Base-by-base conservation (phyloP, 495 filamentous ascomycete species). In the Cercophora samala region DNA sequence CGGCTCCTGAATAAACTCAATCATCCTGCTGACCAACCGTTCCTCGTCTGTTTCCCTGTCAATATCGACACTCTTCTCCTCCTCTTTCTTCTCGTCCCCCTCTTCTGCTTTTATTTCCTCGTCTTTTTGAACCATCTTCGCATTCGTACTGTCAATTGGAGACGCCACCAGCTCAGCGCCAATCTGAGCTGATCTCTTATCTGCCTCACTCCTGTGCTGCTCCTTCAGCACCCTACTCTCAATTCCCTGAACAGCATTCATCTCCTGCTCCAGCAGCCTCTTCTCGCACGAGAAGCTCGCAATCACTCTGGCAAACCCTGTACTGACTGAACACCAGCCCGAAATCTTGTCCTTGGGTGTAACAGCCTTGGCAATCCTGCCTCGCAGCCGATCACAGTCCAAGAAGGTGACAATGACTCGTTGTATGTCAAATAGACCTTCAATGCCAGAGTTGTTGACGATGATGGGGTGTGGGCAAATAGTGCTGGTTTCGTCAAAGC, bases 371-470 rank as follows among this genome's bases (percentile, higher is more conserved):
- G 64, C 71, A 9, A 77, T 64, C 59, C 76, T 74, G 13, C 64
- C 58, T 13, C 73, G 74, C n/a, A 79, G 74, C 25, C 68, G 67
- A 18, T 76, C 70, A 1, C 72, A 60, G 59, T 78, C 69, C 18
- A 72, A 64, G 69, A 78, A 73, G 60, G 73, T 77, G 58, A 82
- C 70, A 63, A 79, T 64, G 24, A 82, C 76, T 63, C 76, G 72
- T 65, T 79, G 78, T 51, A 82, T 77, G 67, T 80, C 78, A 58
- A 82, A 79, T 13, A 78, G 65, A 3, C 75, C 72, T 42, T 79
- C 72, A 58, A 82, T 78, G 3, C 78, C 78, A 3, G 76, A 76
- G 62, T 72, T 77, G 66, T 71, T 77, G 37, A 80, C 65, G 21
- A 73, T 77, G 64, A 82, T 80, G 54, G 77, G 77, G 62, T 77